Percentiles rank a stretch among this genome's conserved stretches.
Conservation (phyloP, 2,329 filamentous ascomycete species). For the Aureobasidium leucospermi region DNA sequence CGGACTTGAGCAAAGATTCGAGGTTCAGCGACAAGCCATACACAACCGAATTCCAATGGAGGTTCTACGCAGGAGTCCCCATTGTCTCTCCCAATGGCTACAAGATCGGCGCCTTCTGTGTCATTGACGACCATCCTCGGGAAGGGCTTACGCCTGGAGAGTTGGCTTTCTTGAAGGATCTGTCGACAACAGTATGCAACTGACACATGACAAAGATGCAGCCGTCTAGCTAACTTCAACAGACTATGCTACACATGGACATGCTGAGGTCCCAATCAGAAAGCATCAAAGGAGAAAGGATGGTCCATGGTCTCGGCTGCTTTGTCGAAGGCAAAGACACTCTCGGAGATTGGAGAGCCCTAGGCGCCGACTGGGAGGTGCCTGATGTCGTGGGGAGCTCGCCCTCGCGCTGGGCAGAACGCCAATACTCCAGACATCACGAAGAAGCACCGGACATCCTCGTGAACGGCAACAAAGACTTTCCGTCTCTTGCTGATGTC, state of each 20-base stretch:
- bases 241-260: slow-evolving; percentile 26
- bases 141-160: slow-evolving; percentile 18
- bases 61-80: slow-evolving; percentile 30
- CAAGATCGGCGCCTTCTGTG: slow-evolving; percentile 27
- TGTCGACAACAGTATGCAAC: slow-evolving; percentile 19
- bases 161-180: slow-evolving; percentile 23
- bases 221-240: too few species aligned
- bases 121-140: slow-evolving; percentile 22
- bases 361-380: not conserved
- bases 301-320: slow-evolving; percentile 18
- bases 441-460: not conserved
- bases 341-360: slow-evolving; percentile 1
- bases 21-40: slow-evolving; percentile 27
- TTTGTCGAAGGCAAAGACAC: slow-evolving; percentile 20
- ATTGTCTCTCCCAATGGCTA: slow-evolving; percentile 26
- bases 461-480: not conserved
- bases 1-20: slow-evolving; percentile 25
- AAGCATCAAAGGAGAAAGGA: slow-evolving; percentile 18
- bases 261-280: slow-evolving; percentile 28
- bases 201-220: too few species aligned
- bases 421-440: slow-evolving; percentile 1
- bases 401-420: not conserved
- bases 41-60: slow-evolving; percentile 22
- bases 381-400: not conserved
- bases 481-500: not conserved